Evolutionary conservation across 108 stramenopile species (phyloP).

Genomic region (Cyclotella sp.): DNA sequence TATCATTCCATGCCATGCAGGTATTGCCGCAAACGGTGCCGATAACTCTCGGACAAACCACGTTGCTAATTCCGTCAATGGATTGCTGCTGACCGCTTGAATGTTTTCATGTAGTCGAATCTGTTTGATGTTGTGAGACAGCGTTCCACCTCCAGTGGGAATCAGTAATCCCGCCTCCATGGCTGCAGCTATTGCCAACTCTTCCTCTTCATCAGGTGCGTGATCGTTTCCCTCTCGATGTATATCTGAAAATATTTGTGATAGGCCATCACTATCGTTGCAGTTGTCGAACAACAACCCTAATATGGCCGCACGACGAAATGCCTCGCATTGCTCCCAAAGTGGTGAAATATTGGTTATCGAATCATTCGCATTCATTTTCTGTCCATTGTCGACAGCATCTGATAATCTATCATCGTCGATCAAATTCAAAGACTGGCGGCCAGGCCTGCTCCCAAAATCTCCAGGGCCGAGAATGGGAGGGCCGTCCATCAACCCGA

Average conservation of each 20-base stretch:
- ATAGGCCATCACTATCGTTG: conserved; percentile 13
- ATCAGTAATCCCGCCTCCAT: conserved; percentile 39
- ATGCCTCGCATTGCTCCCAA: conserved; percentile 69
- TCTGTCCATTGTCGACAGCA: conserved; percentile 8
- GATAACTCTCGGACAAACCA: conserved; percentile 50
- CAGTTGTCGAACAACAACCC: conserved; percentile 40
- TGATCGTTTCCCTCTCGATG: conserved; percentile 15
- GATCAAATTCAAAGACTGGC: not conserved
- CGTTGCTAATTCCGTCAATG: conserved; percentile 23
- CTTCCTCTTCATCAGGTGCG: conserved; percentile 16
- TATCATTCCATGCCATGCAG: conserved; percentile 48
- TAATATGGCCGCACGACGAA: conserved; percentile 67
- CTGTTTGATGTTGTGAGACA: not conserved
- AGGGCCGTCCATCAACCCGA: conserved; percentile 83
- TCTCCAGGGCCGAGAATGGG: conserved; percentile 51
- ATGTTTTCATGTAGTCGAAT: not conserved
- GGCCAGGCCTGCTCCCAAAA: not conserved
- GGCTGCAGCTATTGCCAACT: conserved; percentile 34
- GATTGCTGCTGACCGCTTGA: conserved; percentile 15
- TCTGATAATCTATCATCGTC: conserved; percentile 3
- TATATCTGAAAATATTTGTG: conserved; percentile 16
- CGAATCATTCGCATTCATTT: not conserved
- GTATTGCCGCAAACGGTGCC: conserved; percentile 51
- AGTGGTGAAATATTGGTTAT: conserved; percentile 52
- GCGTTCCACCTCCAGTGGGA: conserved; percentile 17